Percentiles rank a stretch among this genome's conserved stretches.
phyloP scores from a whole-genome alignment of 148 eudicot genomes.

The Fallopia convolvulus region DNA sequence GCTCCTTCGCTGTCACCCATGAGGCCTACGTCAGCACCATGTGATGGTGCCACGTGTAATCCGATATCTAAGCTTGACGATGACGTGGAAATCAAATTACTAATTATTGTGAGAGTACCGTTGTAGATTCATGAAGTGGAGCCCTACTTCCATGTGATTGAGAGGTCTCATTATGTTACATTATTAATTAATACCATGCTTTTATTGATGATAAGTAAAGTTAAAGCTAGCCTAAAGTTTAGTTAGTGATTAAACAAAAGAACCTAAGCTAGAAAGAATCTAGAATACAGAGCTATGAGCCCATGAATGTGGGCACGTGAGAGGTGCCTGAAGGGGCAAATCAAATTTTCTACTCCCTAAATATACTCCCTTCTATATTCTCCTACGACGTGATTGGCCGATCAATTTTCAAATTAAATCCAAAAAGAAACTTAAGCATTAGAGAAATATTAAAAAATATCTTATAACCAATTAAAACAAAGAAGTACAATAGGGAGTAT shows the following conservation, averaged over 20 bases:
- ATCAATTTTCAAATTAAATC: too few relatives aligned
- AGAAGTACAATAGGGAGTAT: too few relatives aligned
- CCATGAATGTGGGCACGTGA: conserved; percentile 8
- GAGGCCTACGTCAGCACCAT: background rate
- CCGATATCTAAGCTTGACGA: background rate
- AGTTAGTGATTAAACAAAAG: background rate
- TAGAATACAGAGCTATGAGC: background rate
- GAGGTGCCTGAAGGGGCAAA: background rate
- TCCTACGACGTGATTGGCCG: too few relatives aligned
- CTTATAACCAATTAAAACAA: too few relatives aligned
- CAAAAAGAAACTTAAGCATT: too few relatives aligned
- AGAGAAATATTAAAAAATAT: too few relatives aligned
- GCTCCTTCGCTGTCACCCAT: background rate
- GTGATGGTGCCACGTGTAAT: background rate
- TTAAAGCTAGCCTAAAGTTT: background rate
- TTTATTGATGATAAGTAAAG: background rate
- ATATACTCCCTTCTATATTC: too few relatives aligned
- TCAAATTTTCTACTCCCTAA: too few relatives aligned
- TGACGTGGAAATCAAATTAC: conserved; percentile 9
- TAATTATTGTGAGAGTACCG: background rate
- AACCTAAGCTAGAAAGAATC: background rate
- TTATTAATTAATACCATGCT: background rate
- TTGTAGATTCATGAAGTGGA: background rate
- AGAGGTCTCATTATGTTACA: background rate
- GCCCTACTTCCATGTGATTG: background rate